Percentiles rank a stretch among this genome's conserved stretches.
Evolutionary conservation across 169 alveolate species (phyloP).

Genomic region (Amoebophrya sp.): DNA sequence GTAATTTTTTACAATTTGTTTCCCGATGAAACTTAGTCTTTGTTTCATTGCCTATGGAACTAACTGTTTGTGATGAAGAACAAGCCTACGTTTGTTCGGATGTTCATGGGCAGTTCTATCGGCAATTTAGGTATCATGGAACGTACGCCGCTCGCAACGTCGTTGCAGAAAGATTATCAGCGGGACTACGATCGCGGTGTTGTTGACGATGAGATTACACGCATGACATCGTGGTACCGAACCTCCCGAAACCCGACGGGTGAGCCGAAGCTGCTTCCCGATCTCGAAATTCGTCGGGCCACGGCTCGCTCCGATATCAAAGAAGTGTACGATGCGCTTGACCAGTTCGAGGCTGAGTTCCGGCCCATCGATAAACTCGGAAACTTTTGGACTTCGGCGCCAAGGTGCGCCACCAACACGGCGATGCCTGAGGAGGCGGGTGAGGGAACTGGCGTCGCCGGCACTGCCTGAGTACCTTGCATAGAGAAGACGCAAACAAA

Average conservation of each 20-base stretch:
- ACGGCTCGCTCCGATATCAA: neutral
- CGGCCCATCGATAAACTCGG: neutral
- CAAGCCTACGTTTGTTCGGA: neutral
- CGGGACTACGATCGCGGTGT: neutral
- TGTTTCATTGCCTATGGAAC: too few species aligned
- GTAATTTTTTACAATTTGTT: neutral
- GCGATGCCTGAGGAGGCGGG: too few species aligned
- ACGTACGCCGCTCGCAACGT: neutral
- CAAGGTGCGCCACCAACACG: neutral
- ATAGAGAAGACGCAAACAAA: too few species aligned
- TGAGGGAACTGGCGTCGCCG: too few species aligned
- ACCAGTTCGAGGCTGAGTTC: slow-evolving; percentile 11
- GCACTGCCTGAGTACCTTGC: too few species aligned
- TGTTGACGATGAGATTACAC: neutral
- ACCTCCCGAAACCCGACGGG: neutral
- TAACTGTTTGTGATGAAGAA: too few species aligned
- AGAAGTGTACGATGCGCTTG: neutral
- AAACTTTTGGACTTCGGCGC: neutral
- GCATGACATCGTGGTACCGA: neutral
- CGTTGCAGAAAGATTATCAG: neutral
- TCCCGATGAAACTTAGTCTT: too few species aligned
- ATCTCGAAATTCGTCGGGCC: neutral
- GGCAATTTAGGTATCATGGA: neutral
- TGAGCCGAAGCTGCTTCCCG: neutral
- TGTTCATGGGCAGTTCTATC: too few species aligned